phyloP scores from a whole-genome alignment of 768 basidiomycete species.

The Auriscalpium orientale region DNA sequence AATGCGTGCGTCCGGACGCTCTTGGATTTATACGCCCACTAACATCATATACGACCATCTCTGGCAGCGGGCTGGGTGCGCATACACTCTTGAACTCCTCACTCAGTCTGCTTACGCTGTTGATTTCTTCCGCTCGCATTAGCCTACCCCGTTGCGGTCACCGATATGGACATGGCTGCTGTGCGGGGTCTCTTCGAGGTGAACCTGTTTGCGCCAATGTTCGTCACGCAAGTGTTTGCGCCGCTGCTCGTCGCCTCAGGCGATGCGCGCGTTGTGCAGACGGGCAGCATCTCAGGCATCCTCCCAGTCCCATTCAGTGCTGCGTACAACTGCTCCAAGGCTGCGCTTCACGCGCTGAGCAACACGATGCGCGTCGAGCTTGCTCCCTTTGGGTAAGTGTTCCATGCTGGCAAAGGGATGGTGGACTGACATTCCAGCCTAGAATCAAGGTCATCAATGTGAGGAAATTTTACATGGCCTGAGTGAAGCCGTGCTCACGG shows the following conservation, averaged over 20 bases:
- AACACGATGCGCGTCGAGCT: conserved; percentile 28
- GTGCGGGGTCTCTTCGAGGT: conserved; percentile 23
- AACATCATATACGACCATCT: background rate
- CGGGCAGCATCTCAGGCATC: conserved; percentile 23
- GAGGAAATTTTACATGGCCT: no score
- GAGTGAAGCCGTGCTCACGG: background rate
- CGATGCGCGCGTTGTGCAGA: conserved; percentile 23
- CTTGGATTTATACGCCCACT: background rate
- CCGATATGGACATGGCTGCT: conserved; percentile 20
- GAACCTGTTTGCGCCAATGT: conserved; percentile 27
- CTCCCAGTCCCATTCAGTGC: conserved; percentile 24
- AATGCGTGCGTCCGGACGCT: conserved; percentile 16
- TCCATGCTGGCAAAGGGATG: background rate
- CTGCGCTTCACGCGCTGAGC: conserved; percentile 25
- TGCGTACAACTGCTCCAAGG: conserved; percentile 26
- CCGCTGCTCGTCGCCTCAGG: conserved; percentile 21
- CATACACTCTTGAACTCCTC: background rate
- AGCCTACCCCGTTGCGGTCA: conserved; percentile 18
- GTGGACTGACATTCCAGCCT: no score
- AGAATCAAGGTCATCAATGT: no score
- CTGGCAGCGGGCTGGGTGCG: background rate
- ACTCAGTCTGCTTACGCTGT: no score
- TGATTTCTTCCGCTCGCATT: background rate
- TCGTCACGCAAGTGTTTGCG: conserved; percentile 26
- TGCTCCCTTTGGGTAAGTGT: conserved; percentile 22